phyloP scores from a whole-genome alignment of 108 stramenopile species.

The Tribonema minus region DNA sequence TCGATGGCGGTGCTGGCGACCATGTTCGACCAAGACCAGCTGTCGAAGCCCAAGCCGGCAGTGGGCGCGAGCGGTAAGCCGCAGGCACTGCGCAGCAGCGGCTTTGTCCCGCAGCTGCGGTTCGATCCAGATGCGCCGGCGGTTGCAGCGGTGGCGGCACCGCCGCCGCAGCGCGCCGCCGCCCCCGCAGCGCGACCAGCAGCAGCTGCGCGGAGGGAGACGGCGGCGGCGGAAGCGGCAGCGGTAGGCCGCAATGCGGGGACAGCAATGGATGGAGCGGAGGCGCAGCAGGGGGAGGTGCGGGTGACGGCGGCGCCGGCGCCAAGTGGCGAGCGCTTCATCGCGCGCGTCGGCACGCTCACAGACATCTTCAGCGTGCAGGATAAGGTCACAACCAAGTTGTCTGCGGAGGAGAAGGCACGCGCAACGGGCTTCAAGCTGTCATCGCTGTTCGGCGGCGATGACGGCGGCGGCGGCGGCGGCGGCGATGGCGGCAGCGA shows the following conservation, averaged over 20 bases:
- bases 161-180: too few species aligned
- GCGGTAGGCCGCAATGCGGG: neutral
- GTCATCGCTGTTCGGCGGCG: constrained; percentile 6
- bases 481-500: too few species aligned
- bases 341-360: constrained; percentile 10
- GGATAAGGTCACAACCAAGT: constrained; percentile 17
- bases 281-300: neutral
- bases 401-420: neutral
- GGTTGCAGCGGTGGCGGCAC: too few species aligned
- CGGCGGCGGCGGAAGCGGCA: neutral
- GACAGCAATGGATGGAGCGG: neutral
- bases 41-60: too few species aligned
- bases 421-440: constrained; percentile 10
- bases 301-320: constrained; percentile 2
- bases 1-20: too few species aligned
- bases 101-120: too few species aligned
- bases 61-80: too few species aligned
- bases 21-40: too few species aligned
- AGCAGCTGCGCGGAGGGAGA: neutral
- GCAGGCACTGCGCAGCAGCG: too few species aligned
- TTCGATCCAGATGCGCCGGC: too few species aligned
- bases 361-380: constrained; percentile 23
- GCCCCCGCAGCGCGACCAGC: too few species aligned
- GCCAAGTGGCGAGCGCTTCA: constrained; percentile 16
- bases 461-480: neutral